Evolutionary conservation across 805 yeast species (phyloP).

Genomic region (Myxozyma monticola): DNA sequence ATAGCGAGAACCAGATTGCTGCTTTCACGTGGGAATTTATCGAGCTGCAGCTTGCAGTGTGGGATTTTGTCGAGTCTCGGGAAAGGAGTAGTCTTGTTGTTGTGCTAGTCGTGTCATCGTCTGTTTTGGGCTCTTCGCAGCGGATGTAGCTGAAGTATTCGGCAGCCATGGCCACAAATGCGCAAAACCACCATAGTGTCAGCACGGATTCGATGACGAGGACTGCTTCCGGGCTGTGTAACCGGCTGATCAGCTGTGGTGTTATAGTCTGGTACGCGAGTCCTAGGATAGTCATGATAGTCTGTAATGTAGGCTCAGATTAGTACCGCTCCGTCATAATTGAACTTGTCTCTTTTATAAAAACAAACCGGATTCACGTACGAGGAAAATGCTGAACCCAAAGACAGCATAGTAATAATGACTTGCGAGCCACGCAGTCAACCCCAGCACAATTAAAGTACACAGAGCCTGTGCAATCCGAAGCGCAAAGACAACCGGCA

Average conservation of each 20-base stretch:
- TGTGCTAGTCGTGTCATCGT: neutral
- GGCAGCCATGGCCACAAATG: constrained; percentile 9
- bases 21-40: constrained; percentile 18
- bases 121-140: constrained; percentile 1
- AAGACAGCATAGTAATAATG: constrained; percentile 17
- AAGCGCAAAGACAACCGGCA: constrained; percentile 9
- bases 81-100: neutral
- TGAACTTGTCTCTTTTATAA: no score
- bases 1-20: constrained; percentile 14
- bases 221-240: constrained; percentile 4
- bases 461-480: constrained; percentile 11
- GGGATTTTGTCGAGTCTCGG: neutral
- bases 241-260: constrained; percentile 5
- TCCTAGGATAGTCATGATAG: constrained; percentile 7
- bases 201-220: constrained; percentile 12
- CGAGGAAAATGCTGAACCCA: constrained; percentile 19
- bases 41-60: constrained; percentile 6
- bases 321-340: no score
- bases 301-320: no score
- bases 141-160: constrained; percentile 7
- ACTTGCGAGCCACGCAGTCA: constrained; percentile 16
- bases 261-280: constrained; percentile 11
- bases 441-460: constrained; percentile 18
- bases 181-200: constrained; percentile 14
- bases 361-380: no score